Percentiles rank a stretch among this genome's conserved stretches.
Evolutionary conservation across 2,329 filamentous ascomycete genomes (phyloP).

Genomic region (Sarocladiaceae sp.): DNA sequence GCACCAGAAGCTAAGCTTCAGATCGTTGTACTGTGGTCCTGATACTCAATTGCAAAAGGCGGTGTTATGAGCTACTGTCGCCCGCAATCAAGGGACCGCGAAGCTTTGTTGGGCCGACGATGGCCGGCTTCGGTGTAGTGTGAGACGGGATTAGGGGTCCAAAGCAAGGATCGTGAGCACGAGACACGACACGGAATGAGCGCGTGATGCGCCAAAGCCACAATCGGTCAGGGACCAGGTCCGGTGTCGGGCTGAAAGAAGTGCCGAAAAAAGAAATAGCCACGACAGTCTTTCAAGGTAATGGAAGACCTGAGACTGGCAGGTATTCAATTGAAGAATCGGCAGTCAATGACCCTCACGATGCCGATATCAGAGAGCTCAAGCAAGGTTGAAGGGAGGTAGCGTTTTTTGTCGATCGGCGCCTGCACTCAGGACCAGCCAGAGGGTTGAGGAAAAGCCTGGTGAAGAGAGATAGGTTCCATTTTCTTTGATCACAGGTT

Average conservation of each 20-base stretch:
- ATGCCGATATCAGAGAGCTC: constrained; percentile 1
- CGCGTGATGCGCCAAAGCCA: constrained; percentile 8
- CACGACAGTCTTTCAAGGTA: not conserved
- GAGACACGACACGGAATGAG: constrained; percentile 6
- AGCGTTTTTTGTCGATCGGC: not conserved
- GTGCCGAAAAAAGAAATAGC: not conserved
- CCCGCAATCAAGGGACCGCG: too few relatives aligned
- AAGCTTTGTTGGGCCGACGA: too few relatives aligned
- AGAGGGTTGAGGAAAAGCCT: not conserved
- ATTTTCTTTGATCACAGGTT: not conserved
- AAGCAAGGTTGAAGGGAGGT: too few relatives aligned
- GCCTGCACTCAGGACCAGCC: constrained; percentile 1
- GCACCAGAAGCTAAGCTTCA: not conserved
- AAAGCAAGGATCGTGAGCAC: constrained; percentile 8
- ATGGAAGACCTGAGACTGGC: not conserved
- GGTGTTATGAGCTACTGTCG: too few relatives aligned
- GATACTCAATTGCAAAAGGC: not conserved
- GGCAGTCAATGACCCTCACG: not conserved
- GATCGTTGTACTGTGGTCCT: not conserved
- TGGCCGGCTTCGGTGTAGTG: not conserved
- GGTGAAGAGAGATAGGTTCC: not conserved
- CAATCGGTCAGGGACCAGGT: not conserved
- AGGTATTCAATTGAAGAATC: not conserved
- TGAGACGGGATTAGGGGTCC: not conserved
- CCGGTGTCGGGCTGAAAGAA: constrained; percentile 1